Conservation (phyloP, 192 early-diverging fungal species). For the Endogone sp. region DNA sequence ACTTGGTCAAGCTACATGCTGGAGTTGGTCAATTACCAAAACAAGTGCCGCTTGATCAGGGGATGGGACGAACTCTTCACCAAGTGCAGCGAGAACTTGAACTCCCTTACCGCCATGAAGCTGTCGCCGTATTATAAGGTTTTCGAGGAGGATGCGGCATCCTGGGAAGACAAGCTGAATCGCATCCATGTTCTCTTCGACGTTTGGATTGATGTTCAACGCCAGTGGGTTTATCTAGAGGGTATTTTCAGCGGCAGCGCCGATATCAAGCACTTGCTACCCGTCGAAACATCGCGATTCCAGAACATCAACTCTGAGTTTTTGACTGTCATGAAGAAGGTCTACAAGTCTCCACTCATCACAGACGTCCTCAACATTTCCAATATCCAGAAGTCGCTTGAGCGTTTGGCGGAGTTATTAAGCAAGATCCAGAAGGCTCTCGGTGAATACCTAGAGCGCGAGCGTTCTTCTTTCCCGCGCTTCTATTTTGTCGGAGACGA, state of each 20-base stretch:
- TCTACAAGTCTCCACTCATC: slow-evolving; percentile 97
- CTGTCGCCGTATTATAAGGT: slow-evolving; percentile 96
- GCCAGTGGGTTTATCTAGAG: slow-evolving; percentile 99
- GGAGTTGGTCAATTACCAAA: slow-evolving; percentile 97
- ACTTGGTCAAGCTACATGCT: slow-evolving; percentile 91
- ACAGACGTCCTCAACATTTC: slow-evolving; percentile 91
- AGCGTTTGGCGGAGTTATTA: slow-evolving; percentile 89
- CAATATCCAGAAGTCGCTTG: slow-evolving; percentile 94
- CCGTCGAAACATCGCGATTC: slow-evolving; percentile 94
- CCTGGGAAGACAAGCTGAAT: slow-evolving; percentile 97
- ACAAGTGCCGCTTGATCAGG: slow-evolving; percentile 92
- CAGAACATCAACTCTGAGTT: slow-evolving; percentile 98
- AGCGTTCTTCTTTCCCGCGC: slow-evolving; percentile 94
- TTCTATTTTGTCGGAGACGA: slow-evolving; percentile 99
- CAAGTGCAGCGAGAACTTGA: slow-evolving; percentile 94
- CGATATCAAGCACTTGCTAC: slow-evolving; percentile 96
- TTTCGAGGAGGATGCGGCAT: slow-evolving; percentile 94
- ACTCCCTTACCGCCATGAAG: slow-evolving; percentile 95
- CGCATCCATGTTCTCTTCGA: slow-evolving; percentile 95
- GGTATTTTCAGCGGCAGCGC: slow-evolving; percentile 96
- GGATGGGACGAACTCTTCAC: slow-evolving; percentile 99
- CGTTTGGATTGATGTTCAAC: slow-evolving; percentile 99
- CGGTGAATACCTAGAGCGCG: slow-evolving; percentile 97
- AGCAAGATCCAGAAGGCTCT: slow-evolving; percentile 97
- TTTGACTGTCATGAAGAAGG: slow-evolving; percentile 97